A percentile compares a stretch with the other conserved stretches of the same genome.
phyloP scores from a whole-genome alignment of 2,329 filamentous ascomycete species.

The Aspergillus pseudotamarii region DNA sequence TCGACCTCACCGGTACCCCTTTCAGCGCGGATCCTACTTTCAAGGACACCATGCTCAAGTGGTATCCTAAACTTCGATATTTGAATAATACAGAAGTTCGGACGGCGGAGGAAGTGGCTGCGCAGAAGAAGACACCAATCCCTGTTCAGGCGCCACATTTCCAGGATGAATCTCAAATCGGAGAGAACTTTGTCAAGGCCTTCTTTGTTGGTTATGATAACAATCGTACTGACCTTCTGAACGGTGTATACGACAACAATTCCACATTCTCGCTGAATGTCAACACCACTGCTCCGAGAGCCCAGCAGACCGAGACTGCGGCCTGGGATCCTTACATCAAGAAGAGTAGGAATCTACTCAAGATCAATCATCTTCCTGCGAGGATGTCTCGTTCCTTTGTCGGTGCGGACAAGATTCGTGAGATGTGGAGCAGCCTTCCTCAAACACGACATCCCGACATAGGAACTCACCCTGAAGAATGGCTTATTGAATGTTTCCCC shows the following conservation, averaged over 20 bases:
- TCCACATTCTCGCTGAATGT: constrained; percentile 77
- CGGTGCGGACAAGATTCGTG: constrained; percentile 66
- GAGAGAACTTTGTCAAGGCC: constrained; percentile 72
- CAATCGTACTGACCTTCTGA: constrained; percentile 65
- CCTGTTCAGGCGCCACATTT: constrained; percentile 69
- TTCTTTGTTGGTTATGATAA: constrained; percentile 76
- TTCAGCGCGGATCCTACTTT: constrained; percentile 66
- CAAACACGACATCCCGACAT: constrained; percentile 75
- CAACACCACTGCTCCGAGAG: constrained; percentile 63
- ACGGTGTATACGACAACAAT: constrained; percentile 72
- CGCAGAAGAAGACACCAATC: constrained; percentile 60
- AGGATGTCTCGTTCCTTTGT: constrained; percentile 68
- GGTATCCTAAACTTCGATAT: constrained; percentile 79
- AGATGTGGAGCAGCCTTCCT: constrained; percentile 71
- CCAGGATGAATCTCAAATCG: constrained; percentile 72
- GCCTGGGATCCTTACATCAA: constrained; percentile 75
- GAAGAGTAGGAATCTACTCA: constrained; percentile 75
- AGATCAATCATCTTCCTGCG: constrained; percentile 63
- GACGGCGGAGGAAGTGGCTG: constrained; percentile 69
- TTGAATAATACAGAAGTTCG: constrained; percentile 76
- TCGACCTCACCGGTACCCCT: constrained; percentile 78
- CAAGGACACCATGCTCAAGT: constrained; percentile 69
- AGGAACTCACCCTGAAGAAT: constrained; percentile 67
- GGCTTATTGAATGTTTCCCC: constrained; percentile 80
- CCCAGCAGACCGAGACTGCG: constrained; percentile 50